Evolutionary conservation across 2,329 filamentous ascomycete genomes (phyloP).

Genomic region (Aplosporella prunicola): DNA sequence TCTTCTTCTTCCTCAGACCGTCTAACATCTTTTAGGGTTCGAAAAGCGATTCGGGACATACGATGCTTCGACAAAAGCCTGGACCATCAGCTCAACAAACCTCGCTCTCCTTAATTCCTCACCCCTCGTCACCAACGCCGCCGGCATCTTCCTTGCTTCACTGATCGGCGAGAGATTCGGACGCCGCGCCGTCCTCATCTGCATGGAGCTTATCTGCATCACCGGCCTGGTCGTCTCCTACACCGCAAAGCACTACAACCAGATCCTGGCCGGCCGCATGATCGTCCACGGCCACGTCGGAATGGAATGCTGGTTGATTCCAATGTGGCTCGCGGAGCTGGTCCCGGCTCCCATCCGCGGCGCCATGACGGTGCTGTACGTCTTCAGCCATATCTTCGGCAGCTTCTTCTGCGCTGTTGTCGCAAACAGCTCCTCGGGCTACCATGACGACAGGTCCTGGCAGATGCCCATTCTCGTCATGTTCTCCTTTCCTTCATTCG

Average conservation of each 20-base stretch:
- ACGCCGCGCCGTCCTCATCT: background rate
- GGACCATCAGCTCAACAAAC: background rate
- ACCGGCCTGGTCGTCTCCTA: constrained; percentile 13
- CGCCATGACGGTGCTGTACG: constrained; percentile 10
- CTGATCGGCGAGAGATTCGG: constrained; percentile 3
- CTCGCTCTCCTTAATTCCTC: constrained; percentile 4
- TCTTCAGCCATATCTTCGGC: constrained; percentile 8
- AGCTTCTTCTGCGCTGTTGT: constrained; percentile 8
- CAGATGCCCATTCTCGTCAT: constrained; percentile 9
- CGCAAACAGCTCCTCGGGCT: constrained; percentile 5
- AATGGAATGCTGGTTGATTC: constrained; percentile 16
- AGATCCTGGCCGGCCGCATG: constrained; percentile 14
- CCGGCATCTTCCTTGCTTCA: background rate
- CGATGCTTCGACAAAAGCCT: background rate
- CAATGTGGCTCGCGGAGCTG: constrained; percentile 14
- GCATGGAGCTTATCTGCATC: constrained; percentile 3
- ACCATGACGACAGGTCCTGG: constrained; percentile 8
- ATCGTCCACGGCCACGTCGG: constrained; percentile 14
- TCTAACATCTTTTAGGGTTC: background rate
- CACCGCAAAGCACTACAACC: constrained; percentile 11
- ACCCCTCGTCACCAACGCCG: background rate
- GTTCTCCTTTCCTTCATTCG: constrained; percentile 8
- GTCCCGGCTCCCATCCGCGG: constrained; percentile 13
- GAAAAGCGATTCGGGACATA: background rate
- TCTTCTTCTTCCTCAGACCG: background rate